A percentile compares a stretch with the other conserved stretches of the same genome.
Evolutionary conservation across 2,329 filamentous ascomycete species (phyloP).

Genomic region (Emericellopsis atlantica): DNA sequence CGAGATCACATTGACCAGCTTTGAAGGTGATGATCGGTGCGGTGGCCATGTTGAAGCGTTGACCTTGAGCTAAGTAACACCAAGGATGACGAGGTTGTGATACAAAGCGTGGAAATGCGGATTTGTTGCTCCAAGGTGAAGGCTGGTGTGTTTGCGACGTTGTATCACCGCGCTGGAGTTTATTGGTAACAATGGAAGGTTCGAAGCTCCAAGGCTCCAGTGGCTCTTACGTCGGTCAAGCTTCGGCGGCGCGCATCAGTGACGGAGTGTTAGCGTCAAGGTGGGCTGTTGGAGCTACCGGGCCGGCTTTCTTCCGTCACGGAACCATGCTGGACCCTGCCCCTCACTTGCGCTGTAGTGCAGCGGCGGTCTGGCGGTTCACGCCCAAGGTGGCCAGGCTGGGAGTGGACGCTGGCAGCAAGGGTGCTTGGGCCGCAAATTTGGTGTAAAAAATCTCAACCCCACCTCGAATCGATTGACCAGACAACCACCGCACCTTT

Average conservation of each 20-base stretch:
- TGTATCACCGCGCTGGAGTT: background rate
- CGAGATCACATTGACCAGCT: constrained; percentile 76
- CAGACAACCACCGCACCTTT: constrained; percentile 18
- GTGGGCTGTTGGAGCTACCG: constrained; percentile 1
- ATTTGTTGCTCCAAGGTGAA: constrained; percentile 4
- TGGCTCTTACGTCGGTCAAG: constrained; percentile 24
- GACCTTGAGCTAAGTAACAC: background rate
- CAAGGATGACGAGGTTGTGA: too few relatives aligned
- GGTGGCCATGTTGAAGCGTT: constrained; percentile 57
- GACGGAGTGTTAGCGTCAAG: background rate
- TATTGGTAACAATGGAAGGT: background rate
- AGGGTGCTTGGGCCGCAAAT: constrained; percentile 1
- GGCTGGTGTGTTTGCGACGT: background rate
- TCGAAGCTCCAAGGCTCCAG: constrained; percentile 14
- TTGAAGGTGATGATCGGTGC: constrained; percentile 89
- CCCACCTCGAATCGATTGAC: constrained; percentile 23
- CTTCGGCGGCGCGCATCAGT: background rate
- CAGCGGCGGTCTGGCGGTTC: too few relatives aligned
- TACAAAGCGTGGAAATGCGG: background rate
- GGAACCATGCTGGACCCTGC: constrained; percentile 1
- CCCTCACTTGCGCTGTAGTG: background rate
- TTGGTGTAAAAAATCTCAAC: constrained; percentile 23
- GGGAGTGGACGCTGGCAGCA: too few relatives aligned
- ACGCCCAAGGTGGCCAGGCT: too few relatives aligned
- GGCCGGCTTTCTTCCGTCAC: constrained; percentile 9